phyloP scores from a whole-genome alignment of 2,329 filamentous ascomycete species.

The Myriosclerotinia curreyana region DNA sequence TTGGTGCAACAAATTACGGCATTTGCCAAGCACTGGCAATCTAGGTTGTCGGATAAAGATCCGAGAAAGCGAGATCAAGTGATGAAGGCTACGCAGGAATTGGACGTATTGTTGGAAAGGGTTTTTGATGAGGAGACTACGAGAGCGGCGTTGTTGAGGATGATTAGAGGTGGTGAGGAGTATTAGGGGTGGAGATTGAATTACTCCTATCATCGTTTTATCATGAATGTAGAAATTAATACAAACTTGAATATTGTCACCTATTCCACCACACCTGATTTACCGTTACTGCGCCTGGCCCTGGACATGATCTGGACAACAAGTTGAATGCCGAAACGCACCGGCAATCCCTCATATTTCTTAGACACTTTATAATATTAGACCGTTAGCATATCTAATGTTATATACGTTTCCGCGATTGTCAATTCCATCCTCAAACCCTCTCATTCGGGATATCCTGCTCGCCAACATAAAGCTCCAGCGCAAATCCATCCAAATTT shows the following conservation, averaged over 20 bases:
- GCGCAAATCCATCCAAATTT: background rate
- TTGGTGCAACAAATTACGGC: conserved; percentile 60
- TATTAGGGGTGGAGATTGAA: background rate
- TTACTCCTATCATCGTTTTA: background rate
- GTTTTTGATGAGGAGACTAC: conserved; percentile 48
- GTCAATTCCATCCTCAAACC: background rate
- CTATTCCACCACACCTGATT: background rate
- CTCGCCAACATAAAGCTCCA: background rate
- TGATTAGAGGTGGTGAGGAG: conserved; percentile 32
- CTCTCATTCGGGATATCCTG: background rate
- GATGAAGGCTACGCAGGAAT: conserved; percentile 54
- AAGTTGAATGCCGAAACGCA: background rate
- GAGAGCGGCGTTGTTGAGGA: conserved; percentile 37
- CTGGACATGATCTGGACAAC: background rate
- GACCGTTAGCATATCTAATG: background rate
- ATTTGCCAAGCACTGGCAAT: conserved; percentile 59
- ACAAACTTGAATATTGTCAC: background rate
- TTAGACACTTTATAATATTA: background rate
- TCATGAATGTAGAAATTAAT: background rate
- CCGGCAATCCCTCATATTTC: background rate
- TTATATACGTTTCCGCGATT: background rate
- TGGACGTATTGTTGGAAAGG: conserved; percentile 54
- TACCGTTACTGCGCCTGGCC: too few relatives aligned
- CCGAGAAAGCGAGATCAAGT: conserved; percentile 44
- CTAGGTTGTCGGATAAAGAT: conserved; percentile 48